Percentiles rank a stretch among this genome's conserved stretches.
Evolutionary conservation across 78 protist genomes (phyloP).

Genomic region (Bigelowiella natans): DNA sequence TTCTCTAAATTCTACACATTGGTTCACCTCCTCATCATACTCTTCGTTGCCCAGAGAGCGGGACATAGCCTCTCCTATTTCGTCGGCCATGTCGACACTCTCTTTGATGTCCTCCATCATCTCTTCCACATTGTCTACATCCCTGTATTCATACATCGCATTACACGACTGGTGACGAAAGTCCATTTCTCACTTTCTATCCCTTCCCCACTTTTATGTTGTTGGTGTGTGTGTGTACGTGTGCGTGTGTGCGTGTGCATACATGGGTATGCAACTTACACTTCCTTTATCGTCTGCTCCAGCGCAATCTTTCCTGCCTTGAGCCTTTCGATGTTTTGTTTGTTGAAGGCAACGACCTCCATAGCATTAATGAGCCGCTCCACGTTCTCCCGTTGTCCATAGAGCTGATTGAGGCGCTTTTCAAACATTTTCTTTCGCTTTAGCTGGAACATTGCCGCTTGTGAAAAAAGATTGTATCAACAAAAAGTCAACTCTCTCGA

Average conservation of each 20-base stretch:
- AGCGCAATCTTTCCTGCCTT: neutral
- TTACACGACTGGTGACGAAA: no score
- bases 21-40: neutral
- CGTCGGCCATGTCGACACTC: neutral
- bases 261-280: neutral
- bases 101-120: neutral
- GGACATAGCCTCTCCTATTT: neutral
- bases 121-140: neutral
- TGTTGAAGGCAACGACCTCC: neutral
- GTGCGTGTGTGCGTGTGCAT: neutral
- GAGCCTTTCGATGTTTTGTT: neutral
- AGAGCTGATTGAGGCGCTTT: neutral
- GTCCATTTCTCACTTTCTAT: no score
- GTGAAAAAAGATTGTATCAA: no score
- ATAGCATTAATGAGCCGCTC: neutral
- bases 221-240: no score
- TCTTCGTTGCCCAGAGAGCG: neutral
- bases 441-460: neutral
- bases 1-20: no score
- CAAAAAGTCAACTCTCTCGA: no score
- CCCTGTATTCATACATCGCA: neutral
- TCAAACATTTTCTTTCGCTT: neutral
- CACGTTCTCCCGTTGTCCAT: neutral
- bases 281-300: neutral
- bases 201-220: no score